Base-by-base conservation (phyloP, 352 stramenopile genomes). In the Globisporangium parvum region DNA sequence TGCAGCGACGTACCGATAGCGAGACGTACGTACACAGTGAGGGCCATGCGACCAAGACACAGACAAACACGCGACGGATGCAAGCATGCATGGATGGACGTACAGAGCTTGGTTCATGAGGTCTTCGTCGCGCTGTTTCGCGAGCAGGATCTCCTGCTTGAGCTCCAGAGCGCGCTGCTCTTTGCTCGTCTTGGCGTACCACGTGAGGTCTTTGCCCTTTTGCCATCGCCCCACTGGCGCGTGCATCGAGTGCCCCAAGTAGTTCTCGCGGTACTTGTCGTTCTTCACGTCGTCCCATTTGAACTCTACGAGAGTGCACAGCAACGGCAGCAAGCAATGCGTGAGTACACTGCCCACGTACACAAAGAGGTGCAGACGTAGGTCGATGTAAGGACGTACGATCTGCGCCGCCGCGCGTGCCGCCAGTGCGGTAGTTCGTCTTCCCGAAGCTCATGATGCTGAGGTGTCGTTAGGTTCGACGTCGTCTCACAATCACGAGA, bases 251-350 rank as follows among this genome's bases (percentile, higher is more conserved):
- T 96, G 79, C 21, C 89, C 89, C 33, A 97, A 51, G 62, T 97
- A 97, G 60, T 96, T 95, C 53, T 97, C 89, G 23, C 89, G 77
- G 60, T 97, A 92, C 67, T 96, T 94, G 69, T 97, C 89, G 55
- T 85, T 89, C 77, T 96, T 97, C 24, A 97, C 89, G 67, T 97
- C 89, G 26, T 97, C 89, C 87, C 89, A 97, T 57, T 95, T 96
- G 66, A 97, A 97, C 48, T 96, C 84, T 91, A 47, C 11, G 31
- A 35, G 31, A 11, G 31, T 11, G 9, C 10, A 2, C 41, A 24
- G 26, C 53, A 21, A 45, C 11, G 23, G 6, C 14, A 18, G 45
- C 5, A 8, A 47, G 28, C 20, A 17, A 42, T 44, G 39, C 14
- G 39, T 44, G 39, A 44, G 39, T 44, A 12, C 14, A 12, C 2